Evolutionary conservation across 179 eudicot species (phyloP).

Genomic region (Silene noctiflora): DNA sequence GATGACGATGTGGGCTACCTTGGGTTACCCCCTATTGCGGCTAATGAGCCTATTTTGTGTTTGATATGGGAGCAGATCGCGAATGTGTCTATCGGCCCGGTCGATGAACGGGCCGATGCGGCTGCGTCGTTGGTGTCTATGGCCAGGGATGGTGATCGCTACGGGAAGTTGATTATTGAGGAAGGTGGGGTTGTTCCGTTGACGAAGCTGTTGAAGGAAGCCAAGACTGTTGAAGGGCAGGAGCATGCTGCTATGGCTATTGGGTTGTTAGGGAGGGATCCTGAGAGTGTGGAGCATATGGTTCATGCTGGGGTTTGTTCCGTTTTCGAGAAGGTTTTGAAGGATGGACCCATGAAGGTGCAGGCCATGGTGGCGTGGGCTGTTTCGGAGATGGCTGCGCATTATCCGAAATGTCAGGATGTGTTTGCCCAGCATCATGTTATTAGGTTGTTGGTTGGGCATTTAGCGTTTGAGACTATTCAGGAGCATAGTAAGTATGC

Average conservation of each 20-base stretch:
- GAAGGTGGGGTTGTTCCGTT: constrained; percentile 84
- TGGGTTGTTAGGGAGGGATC: constrained; percentile 69
- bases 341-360: constrained; percentile 86
- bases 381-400: constrained; percentile 59
- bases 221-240: constrained; percentile 74
- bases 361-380: constrained; percentile 94
- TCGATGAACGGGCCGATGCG: constrained; percentile 69
- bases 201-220: constrained; percentile 65
- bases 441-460: constrained; percentile 67
- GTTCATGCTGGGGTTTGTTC: constrained; percentile 66
- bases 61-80: constrained; percentile 94
- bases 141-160: constrained; percentile 72
- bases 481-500: constrained; percentile 82
- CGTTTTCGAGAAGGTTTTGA: constrained; percentile 72
- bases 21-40: constrained; percentile 89
- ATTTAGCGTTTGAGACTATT: constrained; percentile 83
- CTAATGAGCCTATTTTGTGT: constrained; percentile 85
- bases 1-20: constrained; percentile 41
- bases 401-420: constrained; percentile 73
- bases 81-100: constrained; percentile 47
- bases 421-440: constrained; percentile 67
- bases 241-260: constrained; percentile 80
- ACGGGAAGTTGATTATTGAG: constrained; percentile 77
- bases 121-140: constrained; percentile 77
- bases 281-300: constrained; percentile 80